These are phyloP conservation scores for Acarospora socialis DNA, from an alignment of 2,329 filamentous ascomycete genomes.

Conservation along the genomic window DNA sequence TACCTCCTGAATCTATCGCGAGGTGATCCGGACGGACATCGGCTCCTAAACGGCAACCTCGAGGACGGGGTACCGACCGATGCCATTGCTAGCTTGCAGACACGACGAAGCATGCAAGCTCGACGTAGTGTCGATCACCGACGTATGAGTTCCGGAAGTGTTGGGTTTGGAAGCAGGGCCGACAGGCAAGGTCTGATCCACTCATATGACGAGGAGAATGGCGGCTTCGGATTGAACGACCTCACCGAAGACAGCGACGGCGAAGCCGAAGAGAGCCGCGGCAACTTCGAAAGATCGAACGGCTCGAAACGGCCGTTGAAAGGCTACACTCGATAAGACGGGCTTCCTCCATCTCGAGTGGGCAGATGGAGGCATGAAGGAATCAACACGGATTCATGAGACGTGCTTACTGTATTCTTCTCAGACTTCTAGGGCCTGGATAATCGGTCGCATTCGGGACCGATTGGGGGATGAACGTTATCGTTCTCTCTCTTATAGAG, in stretches of 20 bases:
- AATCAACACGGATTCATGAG: too few relatives aligned
- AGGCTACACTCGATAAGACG: not conserved
- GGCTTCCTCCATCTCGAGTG: not conserved
- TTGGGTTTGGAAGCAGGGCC: constrained; percentile 39
- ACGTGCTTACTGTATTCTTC: too few relatives aligned
- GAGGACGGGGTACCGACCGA: constrained; percentile 81
- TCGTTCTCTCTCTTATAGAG: too few relatives aligned
- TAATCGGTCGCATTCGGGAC: too few relatives aligned
- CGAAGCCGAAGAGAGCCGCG: constrained; percentile 22
- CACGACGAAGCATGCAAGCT: constrained; percentile 83
- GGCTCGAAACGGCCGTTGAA: not conserved
- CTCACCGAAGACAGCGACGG: constrained; percentile 65
- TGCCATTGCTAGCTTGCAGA: constrained; percentile 76
- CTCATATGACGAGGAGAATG: constrained; percentile 74
- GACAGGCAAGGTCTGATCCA: constrained; percentile 76
- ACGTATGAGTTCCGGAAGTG: constrained; percentile 48
- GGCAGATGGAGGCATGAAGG: not conserved
- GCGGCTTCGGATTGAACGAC: constrained; percentile 62
- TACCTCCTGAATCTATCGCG: constrained; percentile 94
- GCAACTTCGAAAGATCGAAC: not conserved
- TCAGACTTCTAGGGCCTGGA: too few relatives aligned
- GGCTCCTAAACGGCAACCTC: constrained; percentile 47
- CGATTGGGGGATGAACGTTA: too few relatives aligned
- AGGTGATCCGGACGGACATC: constrained; percentile 69
- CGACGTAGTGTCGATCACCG: constrained; percentile 54